Conservation (phyloP, 2,329 filamentous ascomycete genomes). For the Ophiostoma sp. region DNA sequence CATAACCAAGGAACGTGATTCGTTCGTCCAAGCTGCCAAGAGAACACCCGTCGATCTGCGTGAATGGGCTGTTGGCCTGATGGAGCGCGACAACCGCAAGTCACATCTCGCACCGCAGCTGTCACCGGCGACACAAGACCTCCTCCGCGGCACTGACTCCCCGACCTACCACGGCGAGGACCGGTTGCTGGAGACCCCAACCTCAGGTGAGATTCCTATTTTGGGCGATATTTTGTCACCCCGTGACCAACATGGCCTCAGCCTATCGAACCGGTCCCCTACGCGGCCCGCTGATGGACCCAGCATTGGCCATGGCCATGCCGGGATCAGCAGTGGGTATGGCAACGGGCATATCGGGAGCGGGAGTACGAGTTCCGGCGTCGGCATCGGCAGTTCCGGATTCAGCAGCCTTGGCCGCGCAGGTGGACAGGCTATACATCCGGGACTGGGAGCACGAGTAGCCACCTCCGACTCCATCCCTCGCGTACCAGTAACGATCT, state of each 20-base stretch:
- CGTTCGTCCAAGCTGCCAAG: conserved; percentile 94
- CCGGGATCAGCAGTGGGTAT: conserved; percentile 15
- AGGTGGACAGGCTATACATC: conserved; percentile 43
- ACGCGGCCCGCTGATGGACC: conserved; percentile 34
- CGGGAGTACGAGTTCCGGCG: conserved; percentile 11
- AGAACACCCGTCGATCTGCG: conserved; percentile 89
- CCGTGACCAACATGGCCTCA: conserved; percentile 42
- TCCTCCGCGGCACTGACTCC: conserved; percentile 61
- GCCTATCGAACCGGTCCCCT: conserved; percentile 46
- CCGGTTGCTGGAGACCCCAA: conserved; percentile 54
- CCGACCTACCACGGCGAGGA: conserved; percentile 45
- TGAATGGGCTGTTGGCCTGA: conserved; percentile 88
- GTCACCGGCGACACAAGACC: conserved; percentile 70
- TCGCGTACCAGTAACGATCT: conserved; percentile 37
- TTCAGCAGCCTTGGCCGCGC: conserved; percentile 43
- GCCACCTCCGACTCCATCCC: conserved; percentile 50
- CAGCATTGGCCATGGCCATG: conserved; percentile 34
- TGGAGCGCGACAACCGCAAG: conserved; percentile 93
- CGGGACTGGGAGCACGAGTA: conserved; percentile 50
- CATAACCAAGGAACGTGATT: conserved; percentile 67
- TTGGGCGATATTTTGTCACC: conserved; percentile 53
- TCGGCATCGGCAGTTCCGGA: conserved; percentile 25
- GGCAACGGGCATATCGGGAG: conserved; percentile 16
- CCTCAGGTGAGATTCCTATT: conserved; percentile 67
- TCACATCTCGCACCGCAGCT: conserved; percentile 80